A percentile compares a stretch with the other conserved stretches of the same genome.
Conservation (phyloP, 2,329 filamentous ascomycete species). For the Ophiobolus disseminans region DNA sequence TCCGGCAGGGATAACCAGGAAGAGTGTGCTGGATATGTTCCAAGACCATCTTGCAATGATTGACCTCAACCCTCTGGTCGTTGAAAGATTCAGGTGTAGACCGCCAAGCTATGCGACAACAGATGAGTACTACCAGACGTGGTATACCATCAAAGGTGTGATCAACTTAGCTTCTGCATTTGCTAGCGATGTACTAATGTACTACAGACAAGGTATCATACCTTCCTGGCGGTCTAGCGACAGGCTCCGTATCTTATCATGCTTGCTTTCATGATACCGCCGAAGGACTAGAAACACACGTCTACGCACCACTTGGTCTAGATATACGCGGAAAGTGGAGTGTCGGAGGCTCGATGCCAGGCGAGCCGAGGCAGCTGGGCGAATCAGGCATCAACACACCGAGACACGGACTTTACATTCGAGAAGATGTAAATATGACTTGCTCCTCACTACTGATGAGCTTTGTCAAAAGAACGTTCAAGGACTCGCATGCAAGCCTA, state of each 20-base stretch:
- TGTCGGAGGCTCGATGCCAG: slow-evolving; percentile 73
- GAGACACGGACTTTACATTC: slow-evolving; percentile 73
- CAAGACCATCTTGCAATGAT: slow-evolving; percentile 85
- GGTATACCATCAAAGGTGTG: slow-evolving; percentile 66
- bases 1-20: slow-evolving; percentile 70
- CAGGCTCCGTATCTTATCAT: slow-evolving; percentile 76
- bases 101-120: slow-evolving; percentile 70
- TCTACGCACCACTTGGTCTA: slow-evolving; percentile 81
- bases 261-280: slow-evolving; percentile 79
- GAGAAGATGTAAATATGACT: slow-evolving; percentile 84
- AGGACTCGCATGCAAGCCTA: slow-evolving; percentile 74
- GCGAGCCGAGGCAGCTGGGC: slow-evolving; percentile 69
- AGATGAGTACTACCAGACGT: slow-evolving; percentile 75
- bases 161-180: not conserved
- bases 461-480: slow-evolving; percentile 84
- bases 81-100: slow-evolving; percentile 71
- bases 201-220: slow-evolving; percentile 73
- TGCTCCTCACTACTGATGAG: slow-evolving; percentile 78
- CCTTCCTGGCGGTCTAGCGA: slow-evolving; percentile 69
- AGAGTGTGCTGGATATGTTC: slow-evolving; percentile 76
- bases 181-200: slow-evolving; percentile 9
- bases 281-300: slow-evolving; percentile 79
- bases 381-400: slow-evolving; percentile 74
- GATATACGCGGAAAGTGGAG: slow-evolving; percentile 82
- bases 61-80: slow-evolving; percentile 83